These are phyloP conservation scores for Cenchrus purpureus DNA, from an alignment of 176 grass and related monocot genomes.

Conservation along the genomic window DNA sequence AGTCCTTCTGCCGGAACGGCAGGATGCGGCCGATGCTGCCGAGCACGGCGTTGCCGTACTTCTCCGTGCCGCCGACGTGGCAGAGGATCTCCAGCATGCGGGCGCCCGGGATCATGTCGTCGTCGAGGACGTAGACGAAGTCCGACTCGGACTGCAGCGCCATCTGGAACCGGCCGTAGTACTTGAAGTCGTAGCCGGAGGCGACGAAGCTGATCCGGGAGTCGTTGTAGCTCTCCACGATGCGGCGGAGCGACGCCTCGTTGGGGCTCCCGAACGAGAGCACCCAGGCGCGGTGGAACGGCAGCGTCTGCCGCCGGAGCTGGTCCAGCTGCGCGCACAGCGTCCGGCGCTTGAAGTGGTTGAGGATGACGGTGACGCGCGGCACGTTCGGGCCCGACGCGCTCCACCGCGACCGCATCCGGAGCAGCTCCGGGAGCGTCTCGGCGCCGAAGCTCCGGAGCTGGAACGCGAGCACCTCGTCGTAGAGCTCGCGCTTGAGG, in stretches of 20 bases:
- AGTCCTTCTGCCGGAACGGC: slow-evolving; percentile 88
- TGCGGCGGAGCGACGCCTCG: slow-evolving; percentile 61
- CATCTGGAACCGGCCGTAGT: slow-evolving; percentile 98
- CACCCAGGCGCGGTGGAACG: slow-evolving; percentile 95
- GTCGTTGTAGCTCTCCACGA: slow-evolving; percentile 88
- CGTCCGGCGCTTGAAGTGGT: slow-evolving; percentile 95
- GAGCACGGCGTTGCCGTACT: slow-evolving; percentile 83
- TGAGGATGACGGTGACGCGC: slow-evolving; percentile 82
- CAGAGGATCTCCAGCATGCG: slow-evolving; percentile 93
- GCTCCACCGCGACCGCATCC: slow-evolving; percentile 73
- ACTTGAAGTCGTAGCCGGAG: slow-evolving; percentile 95
- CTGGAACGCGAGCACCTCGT: slow-evolving; percentile 78
- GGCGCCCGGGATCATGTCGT: slow-evolving; percentile 85
- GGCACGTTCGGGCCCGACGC: slow-evolving; percentile 13
- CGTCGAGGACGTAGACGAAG: slow-evolving; percentile 95
- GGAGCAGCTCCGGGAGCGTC: slow-evolving; percentile 73
- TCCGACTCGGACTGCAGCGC: slow-evolving; percentile 85
- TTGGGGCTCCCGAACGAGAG: slow-evolving; percentile 89
- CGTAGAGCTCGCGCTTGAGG: slow-evolving; percentile 92
- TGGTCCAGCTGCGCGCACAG: slow-evolving; percentile 90
- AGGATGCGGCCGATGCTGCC: slow-evolving; percentile 92
- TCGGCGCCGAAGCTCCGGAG: slow-evolving; percentile 60
- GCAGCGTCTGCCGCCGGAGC: slow-evolving; percentile 75
- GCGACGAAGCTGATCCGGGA: slow-evolving; percentile 85
- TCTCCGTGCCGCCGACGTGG: slow-evolving; percentile 87